Conservation (phyloP, 441 rosid genomes). For the Populus hybrid region DNA sequence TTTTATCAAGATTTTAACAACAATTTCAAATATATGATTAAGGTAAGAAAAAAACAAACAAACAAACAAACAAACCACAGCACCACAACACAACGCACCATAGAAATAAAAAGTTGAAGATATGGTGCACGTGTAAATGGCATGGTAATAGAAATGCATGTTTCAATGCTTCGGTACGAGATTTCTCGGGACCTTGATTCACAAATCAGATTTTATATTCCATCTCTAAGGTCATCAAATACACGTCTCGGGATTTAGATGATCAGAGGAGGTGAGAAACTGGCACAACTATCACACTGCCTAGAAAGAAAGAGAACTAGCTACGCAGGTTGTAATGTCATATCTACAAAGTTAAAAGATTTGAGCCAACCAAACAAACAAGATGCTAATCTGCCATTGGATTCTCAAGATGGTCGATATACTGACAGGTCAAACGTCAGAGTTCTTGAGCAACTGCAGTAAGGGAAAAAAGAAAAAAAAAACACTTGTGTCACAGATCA, state of each 20-base stretch:
- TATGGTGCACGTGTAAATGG: background rate
- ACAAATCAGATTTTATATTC: background rate
- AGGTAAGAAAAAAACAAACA: too few species aligned
- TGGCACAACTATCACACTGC: background rate
- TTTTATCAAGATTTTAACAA: too few species aligned
- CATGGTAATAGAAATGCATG: background rate
- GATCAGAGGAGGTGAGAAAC: background rate
- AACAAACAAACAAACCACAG: too few species aligned
- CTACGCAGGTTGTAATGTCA: background rate
- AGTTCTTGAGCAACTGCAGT: constrained; percentile 94
- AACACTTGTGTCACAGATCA: background rate
- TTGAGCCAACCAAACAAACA: constrained; percentile 14
- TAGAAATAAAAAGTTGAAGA: too few species aligned
- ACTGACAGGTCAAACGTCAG: constrained; percentile 84
- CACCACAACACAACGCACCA: too few species aligned
- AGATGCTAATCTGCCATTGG: constrained; percentile 4
- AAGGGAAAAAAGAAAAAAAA: background rate
- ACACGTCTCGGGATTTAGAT: background rate
- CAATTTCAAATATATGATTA: too few species aligned
- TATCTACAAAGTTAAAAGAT: constrained; percentile 17
- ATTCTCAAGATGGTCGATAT: constrained; percentile 51
- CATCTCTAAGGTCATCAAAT: background rate
- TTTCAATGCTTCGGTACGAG: background rate
- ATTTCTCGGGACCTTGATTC: background rate
- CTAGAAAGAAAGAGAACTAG: background rate